Evolutionary conservation across 129 eudicot genomes (phyloP), one percentile per base, ranked within the genome.

Genomic region (Chrysanthemum makinoi): DNA sequence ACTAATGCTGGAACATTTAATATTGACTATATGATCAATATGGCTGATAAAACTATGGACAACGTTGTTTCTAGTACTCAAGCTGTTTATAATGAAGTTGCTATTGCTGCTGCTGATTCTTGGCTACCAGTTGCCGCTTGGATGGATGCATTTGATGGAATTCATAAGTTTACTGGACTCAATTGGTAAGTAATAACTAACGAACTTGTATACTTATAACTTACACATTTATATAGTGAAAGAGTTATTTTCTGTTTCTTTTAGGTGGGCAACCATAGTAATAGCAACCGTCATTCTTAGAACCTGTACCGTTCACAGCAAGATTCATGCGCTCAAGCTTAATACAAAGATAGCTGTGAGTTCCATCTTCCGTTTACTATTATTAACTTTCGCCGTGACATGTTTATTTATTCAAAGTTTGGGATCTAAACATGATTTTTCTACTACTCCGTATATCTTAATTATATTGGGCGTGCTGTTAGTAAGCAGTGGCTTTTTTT

Each of bases 261-360:
- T 59, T 82, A 91, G 98, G 98, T 88, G 96, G 96, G 86, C 87
- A 60, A 83, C 89, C 69, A 91, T 91, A 71, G 85, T 59, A 66
- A 51, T 79, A 65, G 77, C 96, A 50, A 91, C 96, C 26, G 8
- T 88, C 59, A 1, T 88, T 69, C 86, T 91, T 69, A 87, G 96
- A 58, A 43, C 66, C 10, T 24, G 81, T 44, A 60, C 80, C 35
- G 49, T 91, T 77, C 98, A 96, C 10, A 66, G 88, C 62, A 71
- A 81, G 79, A 70, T 91, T 22, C 80, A 84, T 88, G 90, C 84
- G 75, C 85, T 88, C 65, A 91, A 88, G 70, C 80, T 92, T 70
- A 82, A 96, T 66, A 70, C 96, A 62, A 88, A 87, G 66, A 72
- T 91, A 64, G 74, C 93, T 47, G 97, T 91, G 65, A 86, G 89